Conservation (phyloP, 306 rosid species). For the Heteromeles arbutifolia region DNA sequence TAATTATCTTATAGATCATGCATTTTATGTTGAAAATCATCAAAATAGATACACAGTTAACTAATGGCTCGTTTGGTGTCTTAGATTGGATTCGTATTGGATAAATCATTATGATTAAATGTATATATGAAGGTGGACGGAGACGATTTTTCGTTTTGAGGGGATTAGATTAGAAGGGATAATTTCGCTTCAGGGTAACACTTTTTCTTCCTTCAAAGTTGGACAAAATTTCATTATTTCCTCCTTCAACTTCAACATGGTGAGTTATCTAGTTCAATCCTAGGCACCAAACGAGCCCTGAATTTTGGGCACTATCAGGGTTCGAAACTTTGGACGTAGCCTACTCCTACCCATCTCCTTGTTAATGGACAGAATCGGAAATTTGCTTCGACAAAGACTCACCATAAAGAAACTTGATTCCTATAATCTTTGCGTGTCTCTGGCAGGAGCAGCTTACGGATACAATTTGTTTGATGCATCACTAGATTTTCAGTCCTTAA, state of each 20-base stretch:
- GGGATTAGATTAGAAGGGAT: not conserved
- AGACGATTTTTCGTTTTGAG: not conserved
- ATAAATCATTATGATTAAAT: not conserved
- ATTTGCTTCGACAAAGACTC: not conserved
- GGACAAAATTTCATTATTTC: not conserved
- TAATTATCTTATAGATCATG: not conserved
- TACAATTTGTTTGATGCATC: not conserved
- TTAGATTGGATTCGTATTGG: not conserved
- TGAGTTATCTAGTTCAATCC: not conserved
- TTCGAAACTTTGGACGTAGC: not conserved
- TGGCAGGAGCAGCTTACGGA: not conserved
- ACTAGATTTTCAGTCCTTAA: not conserved
- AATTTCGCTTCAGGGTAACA: too few relatives aligned
- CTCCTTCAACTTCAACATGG: not conserved
- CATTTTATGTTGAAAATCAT: not conserved
- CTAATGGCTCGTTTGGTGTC: not conserved
- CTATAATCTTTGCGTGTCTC: not conserved
- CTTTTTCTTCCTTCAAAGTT: not conserved
- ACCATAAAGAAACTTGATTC: not conserved
- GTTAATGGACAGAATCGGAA: not conserved
- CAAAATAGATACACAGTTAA: not conserved
- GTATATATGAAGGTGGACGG: not conserved
- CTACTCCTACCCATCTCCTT: not conserved
- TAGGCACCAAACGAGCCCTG: not conserved
- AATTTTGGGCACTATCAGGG: not conserved